These are phyloP conservation scores for Rubia peregrina DNA, from an alignment of 305 asterid species.

Conservation along the genomic window DNA sequence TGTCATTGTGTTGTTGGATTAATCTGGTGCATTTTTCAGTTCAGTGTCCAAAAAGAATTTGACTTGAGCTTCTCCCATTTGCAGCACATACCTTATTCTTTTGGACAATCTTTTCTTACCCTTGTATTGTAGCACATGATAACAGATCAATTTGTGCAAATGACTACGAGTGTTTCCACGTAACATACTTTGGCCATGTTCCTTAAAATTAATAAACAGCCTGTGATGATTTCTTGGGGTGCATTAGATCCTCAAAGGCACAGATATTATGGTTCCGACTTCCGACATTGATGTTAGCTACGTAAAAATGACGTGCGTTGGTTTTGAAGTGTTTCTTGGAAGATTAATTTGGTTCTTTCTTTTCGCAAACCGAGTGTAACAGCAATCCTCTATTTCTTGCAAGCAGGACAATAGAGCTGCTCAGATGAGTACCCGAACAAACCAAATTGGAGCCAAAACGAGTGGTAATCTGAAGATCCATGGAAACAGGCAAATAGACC, in stretches of 20 bases:
- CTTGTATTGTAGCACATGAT: too few relatives aligned
- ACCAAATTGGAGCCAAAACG: conserved; percentile 38
- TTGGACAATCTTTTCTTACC: background rate
- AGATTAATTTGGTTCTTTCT: background rate
- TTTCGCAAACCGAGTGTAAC: background rate
- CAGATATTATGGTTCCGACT: background rate
- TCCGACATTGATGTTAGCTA: background rate
- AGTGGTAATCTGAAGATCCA: conserved; percentile 30
- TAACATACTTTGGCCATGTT: background rate
- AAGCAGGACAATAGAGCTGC: conserved; percentile 41
- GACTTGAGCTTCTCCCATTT: background rate
- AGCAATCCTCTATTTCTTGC: conserved; percentile 18
- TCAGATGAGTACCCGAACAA: conserved; percentile 31
- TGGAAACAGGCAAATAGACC: conserved; percentile 70
- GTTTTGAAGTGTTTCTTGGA: background rate
- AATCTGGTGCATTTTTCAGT: background rate
- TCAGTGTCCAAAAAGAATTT: background rate
- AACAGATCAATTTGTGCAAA: background rate
- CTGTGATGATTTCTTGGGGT: too few relatives aligned
- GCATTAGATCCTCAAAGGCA: background rate
- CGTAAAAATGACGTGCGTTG: background rate
- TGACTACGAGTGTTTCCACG: background rate
- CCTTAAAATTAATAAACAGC: background rate
- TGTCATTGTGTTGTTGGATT: background rate
- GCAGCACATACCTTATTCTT: background rate